Evolutionary conservation across 176 grass and related monocot species (phyloP), one percentile per base, ranked within the genome.

Genomic region (Hsuehochloa calcarea): DNA sequence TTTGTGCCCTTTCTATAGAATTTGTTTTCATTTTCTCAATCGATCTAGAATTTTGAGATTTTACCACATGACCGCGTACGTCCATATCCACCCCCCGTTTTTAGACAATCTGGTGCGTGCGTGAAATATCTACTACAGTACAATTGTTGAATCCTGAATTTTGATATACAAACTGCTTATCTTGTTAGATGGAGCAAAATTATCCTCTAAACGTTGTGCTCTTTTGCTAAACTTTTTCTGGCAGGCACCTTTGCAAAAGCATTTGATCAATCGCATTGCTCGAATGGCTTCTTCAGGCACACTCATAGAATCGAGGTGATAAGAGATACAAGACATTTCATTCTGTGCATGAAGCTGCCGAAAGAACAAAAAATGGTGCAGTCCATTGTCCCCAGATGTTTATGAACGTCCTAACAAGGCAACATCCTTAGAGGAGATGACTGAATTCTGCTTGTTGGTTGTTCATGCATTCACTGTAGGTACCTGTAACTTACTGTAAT

Each of bases 191-290:
- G 65, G 22, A 35, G 19, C 10, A n/a, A 16, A 64, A 66, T 25
- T 39, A 37, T 68, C 3, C 41, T 3, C 71, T 67, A 4, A 60
- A 85, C 70, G 8, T 26, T 62, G 54, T 31, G 22, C 6, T 40
- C 50, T 34, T 51, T 69, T 11, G 0, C 10, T 4, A 6, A 41
- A 79, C 2, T 63, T 43, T 61, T 34, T 6, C 50, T 39, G 20
- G 68, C 61, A 89, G 61, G 77, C 29, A 63, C 9, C 56, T 39
- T 44, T 89, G n/a, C 76, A 29, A 20, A 49, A 38, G 61, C 47
- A 66, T 67, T 41, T 85, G 59, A 29, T 78, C 19, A 10, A 12
- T n/a, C 46, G 12, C 7, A 39, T 56, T 25, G 25, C 59, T 54
- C 29, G 7, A 63, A 54, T 71, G 31, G 10, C 16, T 27, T 34